Conservation (phyloP, 176 grass and related monocot species). For the Dendrocalamus sinicus region DNA sequence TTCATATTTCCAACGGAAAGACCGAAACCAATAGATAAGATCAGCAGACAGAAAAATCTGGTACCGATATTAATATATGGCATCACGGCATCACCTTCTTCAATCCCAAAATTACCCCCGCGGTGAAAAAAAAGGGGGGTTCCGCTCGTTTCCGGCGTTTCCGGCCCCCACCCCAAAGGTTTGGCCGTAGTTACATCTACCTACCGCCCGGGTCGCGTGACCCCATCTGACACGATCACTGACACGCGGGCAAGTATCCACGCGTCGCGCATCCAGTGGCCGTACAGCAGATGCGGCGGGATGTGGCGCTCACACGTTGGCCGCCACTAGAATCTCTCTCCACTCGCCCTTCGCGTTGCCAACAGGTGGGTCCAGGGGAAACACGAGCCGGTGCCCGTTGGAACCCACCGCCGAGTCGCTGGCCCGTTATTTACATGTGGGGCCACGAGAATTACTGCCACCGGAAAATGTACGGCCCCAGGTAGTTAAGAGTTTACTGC, state of each 20-base stretch:
- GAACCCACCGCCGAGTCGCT: not conserved
- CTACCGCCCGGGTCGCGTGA: slow-evolving; percentile 19
- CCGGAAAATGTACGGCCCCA: not conserved
- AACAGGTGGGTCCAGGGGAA: not conserved
- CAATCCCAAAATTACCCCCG: slow-evolving; percentile 15
- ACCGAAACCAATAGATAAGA: not conserved
- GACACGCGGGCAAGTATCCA: not conserved
- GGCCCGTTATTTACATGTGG: slow-evolving; percentile 29
- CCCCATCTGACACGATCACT: not conserved
- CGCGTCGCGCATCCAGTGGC: slow-evolving; percentile 24
- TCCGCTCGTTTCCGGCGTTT: not conserved
- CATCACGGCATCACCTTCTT: not conserved
- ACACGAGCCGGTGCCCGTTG: not conserved
- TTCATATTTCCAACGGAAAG: too few relatives aligned
- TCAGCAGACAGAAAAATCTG: not conserved
- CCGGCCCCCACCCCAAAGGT: slow-evolving; percentile 20
- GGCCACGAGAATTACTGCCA: slow-evolving; percentile 27
- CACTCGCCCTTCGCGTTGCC: not conserved
- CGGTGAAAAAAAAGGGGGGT: not conserved
- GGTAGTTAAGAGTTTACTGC: slow-evolving; percentile 24
- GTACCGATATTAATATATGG: not conserved
- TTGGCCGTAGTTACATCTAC: not conserved
- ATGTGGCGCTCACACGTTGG: slow-evolving; percentile 25
- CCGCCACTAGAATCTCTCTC: slow-evolving; percentile 26
- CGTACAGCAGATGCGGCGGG: not conserved